A percentile compares a stretch with the other conserved stretches of the same genome.
phyloP scores from a whole-genome alignment of 1,284 basidiomycete genomes.

The Porodaedalea pini region DNA sequence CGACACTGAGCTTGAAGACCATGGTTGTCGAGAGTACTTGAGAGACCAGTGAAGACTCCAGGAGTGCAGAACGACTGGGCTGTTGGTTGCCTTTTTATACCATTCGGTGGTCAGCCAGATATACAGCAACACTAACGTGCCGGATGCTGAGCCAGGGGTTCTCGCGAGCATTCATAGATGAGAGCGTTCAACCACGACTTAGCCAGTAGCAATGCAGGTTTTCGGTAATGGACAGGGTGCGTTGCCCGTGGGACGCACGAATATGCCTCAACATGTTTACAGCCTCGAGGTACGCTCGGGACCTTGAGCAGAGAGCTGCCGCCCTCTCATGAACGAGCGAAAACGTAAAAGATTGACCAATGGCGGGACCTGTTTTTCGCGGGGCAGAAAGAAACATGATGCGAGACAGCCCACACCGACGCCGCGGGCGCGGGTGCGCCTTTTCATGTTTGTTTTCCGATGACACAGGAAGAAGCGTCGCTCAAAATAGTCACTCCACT shows the following conservation, averaged over 20 bases:
- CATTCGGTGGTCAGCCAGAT: background rate
- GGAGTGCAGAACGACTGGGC: constrained; percentile 4
- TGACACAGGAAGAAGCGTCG: background rate
- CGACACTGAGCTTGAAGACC: constrained; percentile 16
- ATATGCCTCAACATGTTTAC: background rate
- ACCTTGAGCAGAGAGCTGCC: background rate
- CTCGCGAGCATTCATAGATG: background rate
- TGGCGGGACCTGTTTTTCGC: background rate
- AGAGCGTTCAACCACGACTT: background rate
- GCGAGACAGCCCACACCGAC: background rate
- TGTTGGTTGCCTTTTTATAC: constrained; percentile 2
- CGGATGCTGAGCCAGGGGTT: background rate
- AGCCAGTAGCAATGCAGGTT: background rate
- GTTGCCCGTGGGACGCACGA: background rate
- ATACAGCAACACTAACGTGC: background rate
- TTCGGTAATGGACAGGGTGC: background rate
- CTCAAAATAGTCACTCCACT: background rate
- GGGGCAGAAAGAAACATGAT: background rate
- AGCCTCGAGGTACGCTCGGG: background rate
- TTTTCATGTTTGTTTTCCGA: background rate
- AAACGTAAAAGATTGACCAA: background rate
- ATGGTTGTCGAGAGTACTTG: constrained; percentile 1
- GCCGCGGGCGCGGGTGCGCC: background rate
- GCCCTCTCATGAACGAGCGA: background rate
- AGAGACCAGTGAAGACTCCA: constrained; percentile 5